A percentile compares a stretch with the other conserved stretches of the same genome.
Conservation (phyloP, 192 early-diverging fungal species). For the Lobosporangium transversale region DNA sequence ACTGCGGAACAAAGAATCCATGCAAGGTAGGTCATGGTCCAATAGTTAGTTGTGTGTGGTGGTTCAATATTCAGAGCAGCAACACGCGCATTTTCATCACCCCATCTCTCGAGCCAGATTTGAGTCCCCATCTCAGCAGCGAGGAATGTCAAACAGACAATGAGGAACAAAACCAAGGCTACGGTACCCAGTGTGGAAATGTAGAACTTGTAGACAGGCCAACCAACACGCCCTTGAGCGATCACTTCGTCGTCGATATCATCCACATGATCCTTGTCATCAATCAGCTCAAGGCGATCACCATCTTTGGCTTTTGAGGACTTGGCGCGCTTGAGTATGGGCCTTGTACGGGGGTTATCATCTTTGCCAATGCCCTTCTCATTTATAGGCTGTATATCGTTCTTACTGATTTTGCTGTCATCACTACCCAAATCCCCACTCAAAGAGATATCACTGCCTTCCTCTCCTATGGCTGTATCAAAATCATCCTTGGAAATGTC, state of each 20-base stretch:
- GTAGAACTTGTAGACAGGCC: conserved; percentile 45
- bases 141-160: neutral
- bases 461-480: neutral
- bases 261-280: too few species aligned
- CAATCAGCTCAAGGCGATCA: conserved; percentile 22
- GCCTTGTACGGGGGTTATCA: conserved; percentile 4
- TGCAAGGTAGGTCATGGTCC: conserved; percentile 25
- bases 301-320: conserved; percentile 22
- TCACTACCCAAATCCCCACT: too few species aligned
- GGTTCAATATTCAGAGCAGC: neutral
- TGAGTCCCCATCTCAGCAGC: conserved; percentile 1
- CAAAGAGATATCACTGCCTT: neutral
- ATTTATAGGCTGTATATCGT: too few species aligned
- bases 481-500: conserved; percentile 8
- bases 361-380: neutral
- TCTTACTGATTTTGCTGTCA: too few species aligned
- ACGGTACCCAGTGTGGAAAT: conserved; percentile 3
- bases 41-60: conserved; percentile 8
- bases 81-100: neutral
- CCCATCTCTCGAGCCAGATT: conserved; percentile 22
- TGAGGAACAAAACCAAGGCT: neutral
- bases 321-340: conserved; percentile 19
- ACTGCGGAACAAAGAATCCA: conserved; percentile 17
- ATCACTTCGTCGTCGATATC: conserved; percentile 34
- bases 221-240: conserved; percentile 21